Evolutionary conservation across 1,139 yeast species (phyloP).

Genomic region (Suhomyces guaymorum): DNA sequence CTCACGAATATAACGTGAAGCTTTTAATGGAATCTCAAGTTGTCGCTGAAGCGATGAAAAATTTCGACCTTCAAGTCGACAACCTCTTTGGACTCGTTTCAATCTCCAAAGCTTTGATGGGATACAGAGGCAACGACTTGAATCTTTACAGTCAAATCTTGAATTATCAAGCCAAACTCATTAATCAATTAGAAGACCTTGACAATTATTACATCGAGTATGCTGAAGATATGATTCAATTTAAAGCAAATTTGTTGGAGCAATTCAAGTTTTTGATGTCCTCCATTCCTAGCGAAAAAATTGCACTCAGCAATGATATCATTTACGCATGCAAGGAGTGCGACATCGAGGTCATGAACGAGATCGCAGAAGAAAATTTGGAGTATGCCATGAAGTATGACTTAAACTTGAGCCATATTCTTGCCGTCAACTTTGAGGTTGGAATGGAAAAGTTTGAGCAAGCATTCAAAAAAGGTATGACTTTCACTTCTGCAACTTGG

Average conservation of each 20-base stretch:
- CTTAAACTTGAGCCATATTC: constrained; percentile 30
- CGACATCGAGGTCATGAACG: constrained; percentile 11
- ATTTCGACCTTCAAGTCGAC: constrained; percentile 33
- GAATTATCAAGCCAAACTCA: constrained; percentile 39
- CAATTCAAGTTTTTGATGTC: constrained; percentile 20
- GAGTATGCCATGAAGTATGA: constrained; percentile 17
- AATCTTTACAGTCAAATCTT: constrained; percentile 24
- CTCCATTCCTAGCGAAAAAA: constrained; percentile 4
- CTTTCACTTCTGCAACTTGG: constrained; percentile 38
- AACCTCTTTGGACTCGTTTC: constrained; percentile 38
- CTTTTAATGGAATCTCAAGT: constrained; percentile 33
- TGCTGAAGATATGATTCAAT: constrained; percentile 34
- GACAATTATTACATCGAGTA: constrained; percentile 49
- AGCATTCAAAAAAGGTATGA: constrained; percentile 30
- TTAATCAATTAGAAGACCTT: constrained; percentile 53
- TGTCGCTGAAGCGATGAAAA: constrained; percentile 29
- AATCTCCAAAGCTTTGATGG: constrained; percentile 28
- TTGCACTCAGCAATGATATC: constrained; percentile 23
- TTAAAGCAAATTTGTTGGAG: constrained; percentile 23
- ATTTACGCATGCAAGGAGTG: constrained; percentile 20
- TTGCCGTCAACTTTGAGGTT: constrained; percentile 31
- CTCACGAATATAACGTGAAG: constrained; percentile 18
- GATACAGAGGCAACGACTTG: constrained; percentile 16
- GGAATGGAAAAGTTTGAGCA: constrained; percentile 33
- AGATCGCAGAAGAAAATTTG: constrained; percentile 1